Conservation (phyloP, 768 basidiomycete genomes). For the Suillus luteus region DNA sequence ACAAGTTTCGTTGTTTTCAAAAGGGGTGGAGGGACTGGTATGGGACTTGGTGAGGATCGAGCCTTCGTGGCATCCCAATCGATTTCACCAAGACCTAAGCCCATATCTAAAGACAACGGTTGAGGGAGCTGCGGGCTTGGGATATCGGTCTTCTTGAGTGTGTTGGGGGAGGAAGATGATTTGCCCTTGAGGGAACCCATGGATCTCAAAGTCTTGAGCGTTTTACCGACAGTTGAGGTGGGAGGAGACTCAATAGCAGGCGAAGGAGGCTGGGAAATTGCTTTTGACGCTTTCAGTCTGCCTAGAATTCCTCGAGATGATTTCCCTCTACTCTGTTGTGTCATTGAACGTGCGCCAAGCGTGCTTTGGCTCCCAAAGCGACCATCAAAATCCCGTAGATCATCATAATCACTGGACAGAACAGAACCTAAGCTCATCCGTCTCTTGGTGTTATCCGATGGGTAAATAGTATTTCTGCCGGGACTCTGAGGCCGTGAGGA, state of each 20-base stretch:
- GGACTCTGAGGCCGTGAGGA: conserved; percentile 23
- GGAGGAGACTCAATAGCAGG: conserved; percentile 42
- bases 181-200: conserved; percentile 79
- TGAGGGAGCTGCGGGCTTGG: conserved; percentile 57
- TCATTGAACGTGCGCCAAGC: conserved; percentile 48
- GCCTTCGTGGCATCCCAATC: conserved; percentile 43
- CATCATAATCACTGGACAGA: conserved; percentile 84
- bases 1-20: conserved; percentile 26
- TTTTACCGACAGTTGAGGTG: conserved; percentile 42
- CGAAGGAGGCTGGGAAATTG: conserved; percentile 46
- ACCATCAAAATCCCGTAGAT: conserved; percentile 84
- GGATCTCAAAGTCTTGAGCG: conserved; percentile 73
- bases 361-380: conserved; percentile 83
- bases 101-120: conserved; percentile 54
- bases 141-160: conserved; percentile 37
- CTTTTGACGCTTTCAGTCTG: conserved; percentile 51
- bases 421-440: conserved; percentile 75
- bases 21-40: conserved; percentile 14
- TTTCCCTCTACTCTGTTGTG: conserved; percentile 51
- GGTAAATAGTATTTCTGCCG: conserved; percentile 27
- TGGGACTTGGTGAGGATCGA: conserved; percentile 7
- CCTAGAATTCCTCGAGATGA: conserved; percentile 69
- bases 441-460: conserved; percentile 43
- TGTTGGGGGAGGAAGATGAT: conserved; percentile 33
- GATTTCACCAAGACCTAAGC: conserved; percentile 56